Conservation (phyloP, 2,329 filamentous ascomycete species). For the Beauveria asiatica region DNA sequence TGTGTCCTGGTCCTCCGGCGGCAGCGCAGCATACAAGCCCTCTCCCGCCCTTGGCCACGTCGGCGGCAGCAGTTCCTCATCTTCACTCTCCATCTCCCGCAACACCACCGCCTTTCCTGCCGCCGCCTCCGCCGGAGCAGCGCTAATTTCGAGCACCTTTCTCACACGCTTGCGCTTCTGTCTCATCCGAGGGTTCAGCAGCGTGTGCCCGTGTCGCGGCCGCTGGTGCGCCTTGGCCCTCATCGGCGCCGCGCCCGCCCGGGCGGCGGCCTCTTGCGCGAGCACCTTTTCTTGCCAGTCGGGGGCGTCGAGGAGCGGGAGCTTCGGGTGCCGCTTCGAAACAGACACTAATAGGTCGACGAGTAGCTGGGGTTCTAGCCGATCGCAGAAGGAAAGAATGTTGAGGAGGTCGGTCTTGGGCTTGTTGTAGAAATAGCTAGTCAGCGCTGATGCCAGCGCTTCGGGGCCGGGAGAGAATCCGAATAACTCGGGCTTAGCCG, state of each 20-base stretch:
- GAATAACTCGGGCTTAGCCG: slow-evolving; percentile 28
- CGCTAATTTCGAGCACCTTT: slow-evolving; percentile 24
- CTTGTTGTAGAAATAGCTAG: slow-evolving; percentile 30
- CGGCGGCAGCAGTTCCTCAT: slow-evolving; percentile 26
- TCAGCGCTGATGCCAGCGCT: slow-evolving; percentile 25
- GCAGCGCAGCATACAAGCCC: slow-evolving; percentile 31
- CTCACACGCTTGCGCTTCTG: slow-evolving; percentile 25
- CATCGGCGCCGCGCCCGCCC: neutral
- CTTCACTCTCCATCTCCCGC: slow-evolving; percentile 21
- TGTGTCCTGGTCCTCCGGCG: slow-evolving; percentile 30
- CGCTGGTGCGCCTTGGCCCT: slow-evolving; percentile 15
- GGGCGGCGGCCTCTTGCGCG: neutral
- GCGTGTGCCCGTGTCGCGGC: slow-evolving; percentile 23
- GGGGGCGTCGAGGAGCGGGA: slow-evolving; percentile 34
- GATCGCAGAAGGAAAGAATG: slow-evolving; percentile 32
- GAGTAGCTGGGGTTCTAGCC: slow-evolving; percentile 32
- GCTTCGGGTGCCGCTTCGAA: slow-evolving; percentile 33
- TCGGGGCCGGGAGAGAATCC: slow-evolving; percentile 27
- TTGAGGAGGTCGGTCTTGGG: slow-evolving; percentile 31
- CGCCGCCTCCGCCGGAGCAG: slow-evolving; percentile 5
- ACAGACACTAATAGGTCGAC: slow-evolving; percentile 33
- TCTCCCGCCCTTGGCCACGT: slow-evolving; percentile 32
- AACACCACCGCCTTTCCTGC: slow-evolving; percentile 17
- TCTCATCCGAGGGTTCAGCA: slow-evolving; percentile 20
- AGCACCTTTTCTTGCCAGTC: slow-evolving; percentile 27